These are phyloP conservation scores for Fragaria vesca DNA, from an alignment of 306 rosid species.

Conservation along the genomic window DNA sequence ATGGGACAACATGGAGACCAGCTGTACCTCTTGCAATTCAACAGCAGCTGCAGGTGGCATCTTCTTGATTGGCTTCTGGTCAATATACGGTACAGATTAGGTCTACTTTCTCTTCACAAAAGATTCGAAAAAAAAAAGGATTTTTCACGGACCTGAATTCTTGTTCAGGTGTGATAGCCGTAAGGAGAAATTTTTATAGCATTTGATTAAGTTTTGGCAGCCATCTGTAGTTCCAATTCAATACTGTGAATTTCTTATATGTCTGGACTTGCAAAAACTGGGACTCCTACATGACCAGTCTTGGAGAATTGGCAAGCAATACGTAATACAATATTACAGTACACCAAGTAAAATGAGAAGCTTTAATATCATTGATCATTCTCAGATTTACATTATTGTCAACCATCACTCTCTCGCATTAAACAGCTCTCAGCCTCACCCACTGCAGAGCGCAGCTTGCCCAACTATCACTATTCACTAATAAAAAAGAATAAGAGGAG, in stretches of 20 bases:
- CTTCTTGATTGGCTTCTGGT: constrained; percentile 32
- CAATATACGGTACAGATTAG: constrained; percentile 4
- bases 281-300: neutral
- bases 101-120: neutral
- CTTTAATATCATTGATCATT: neutral
- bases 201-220: neutral
- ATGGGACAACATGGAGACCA: constrained; percentile 92
- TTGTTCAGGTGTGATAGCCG: neutral
- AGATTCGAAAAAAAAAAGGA: neutral
- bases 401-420: neutral
- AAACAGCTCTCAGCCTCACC: neutral
- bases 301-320: neutral
- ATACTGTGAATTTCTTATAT: no score
- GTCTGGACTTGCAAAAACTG: neutral
- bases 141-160: neutral
- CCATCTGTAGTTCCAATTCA: no score
- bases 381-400: neutral
- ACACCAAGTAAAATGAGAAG: neutral
- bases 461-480: neutral
- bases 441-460: neutral
- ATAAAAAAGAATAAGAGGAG: neutral
- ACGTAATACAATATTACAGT: neutral
- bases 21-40: constrained; percentile 77
- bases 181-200: neutral
- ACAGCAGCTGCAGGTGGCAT: constrained; percentile 40